Conservation (phyloP, 129 eudicot genomes). For the Flaveria robusta region DNA sequence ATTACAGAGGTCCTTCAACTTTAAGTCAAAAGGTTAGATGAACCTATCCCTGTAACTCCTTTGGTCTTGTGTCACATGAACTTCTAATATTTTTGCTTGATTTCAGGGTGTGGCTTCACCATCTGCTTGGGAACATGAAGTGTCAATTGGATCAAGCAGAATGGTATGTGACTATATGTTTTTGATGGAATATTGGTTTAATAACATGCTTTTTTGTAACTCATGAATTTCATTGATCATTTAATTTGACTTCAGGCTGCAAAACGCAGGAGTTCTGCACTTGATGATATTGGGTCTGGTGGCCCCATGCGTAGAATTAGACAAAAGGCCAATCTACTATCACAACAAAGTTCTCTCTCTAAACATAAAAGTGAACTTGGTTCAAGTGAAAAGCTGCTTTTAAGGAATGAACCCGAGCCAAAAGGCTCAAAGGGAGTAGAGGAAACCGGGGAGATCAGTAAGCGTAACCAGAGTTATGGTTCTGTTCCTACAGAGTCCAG, state of each 20-base stretch:
- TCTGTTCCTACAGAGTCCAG: slow-evolving; percentile 69
- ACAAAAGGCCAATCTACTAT: slow-evolving; percentile 64
- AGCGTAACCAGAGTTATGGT: slow-evolving; percentile 44
- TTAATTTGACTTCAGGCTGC: slow-evolving; percentile 47
- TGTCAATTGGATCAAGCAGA: slow-evolving; percentile 42
- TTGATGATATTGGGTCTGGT: slow-evolving; percentile 79
- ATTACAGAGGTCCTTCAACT: slow-evolving; percentile 50
- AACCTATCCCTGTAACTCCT: neutral
- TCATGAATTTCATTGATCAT: neutral
- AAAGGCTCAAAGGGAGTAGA: slow-evolving; percentile 33
- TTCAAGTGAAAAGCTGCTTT: slow-evolving; percentile 43
- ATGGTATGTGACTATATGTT: slow-evolving; percentile 32
- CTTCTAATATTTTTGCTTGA: neutral
- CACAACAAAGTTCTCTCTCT: slow-evolving; percentile 40
- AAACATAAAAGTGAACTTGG: slow-evolving; percentile 36
- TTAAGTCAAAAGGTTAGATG: slow-evolving; percentile 40
- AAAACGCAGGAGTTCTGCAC: slow-evolving; percentile 77
- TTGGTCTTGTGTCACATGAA: neutral
- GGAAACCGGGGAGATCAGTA: slow-evolving; percentile 40
- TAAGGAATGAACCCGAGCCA: slow-evolving; percentile 33
- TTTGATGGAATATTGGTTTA: neutral
- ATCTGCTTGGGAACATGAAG: slow-evolving; percentile 48
- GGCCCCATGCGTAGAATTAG: slow-evolving; percentile 87
- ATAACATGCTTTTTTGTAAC: neutral
- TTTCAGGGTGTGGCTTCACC: slow-evolving; percentile 51